Evolutionary conservation across 75 land plant species (phyloP).

Genomic region (Cryptomeria japonica): DNA sequence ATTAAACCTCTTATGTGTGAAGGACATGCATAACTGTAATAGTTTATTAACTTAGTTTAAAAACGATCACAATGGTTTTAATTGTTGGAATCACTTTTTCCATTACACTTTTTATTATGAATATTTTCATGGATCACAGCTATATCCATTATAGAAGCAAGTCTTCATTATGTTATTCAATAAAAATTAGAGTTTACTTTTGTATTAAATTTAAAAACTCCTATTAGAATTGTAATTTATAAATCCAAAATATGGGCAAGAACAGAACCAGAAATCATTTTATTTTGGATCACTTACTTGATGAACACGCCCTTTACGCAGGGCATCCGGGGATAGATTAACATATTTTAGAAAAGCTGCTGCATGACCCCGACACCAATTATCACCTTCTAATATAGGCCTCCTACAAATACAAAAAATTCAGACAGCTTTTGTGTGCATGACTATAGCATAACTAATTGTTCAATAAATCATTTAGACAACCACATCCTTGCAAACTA

Average conservation of each 20-base stretch:
- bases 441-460: not conserved
- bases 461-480: not conserved
- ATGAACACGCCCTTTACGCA: conserved; percentile 63
- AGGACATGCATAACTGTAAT: not conserved
- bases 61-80: not conserved
- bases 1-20: not conserved
- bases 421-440: not conserved
- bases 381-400: conserved; percentile 83
- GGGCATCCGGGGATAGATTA: conserved; percentile 62
- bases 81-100: not conserved
- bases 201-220: not conserved
- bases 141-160: not conserved
- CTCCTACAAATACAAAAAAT: conserved; percentile 38
- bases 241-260: not conserved
- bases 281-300: conserved; percentile 45
- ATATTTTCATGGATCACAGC: not conserved
- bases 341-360: conserved; percentile 73
- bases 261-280: not conserved
- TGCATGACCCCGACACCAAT: conserved; percentile 98
- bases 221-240: not conserved
- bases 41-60: not conserved
- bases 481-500: not conserved
- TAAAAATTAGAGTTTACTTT: not conserved
- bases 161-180: not conserved
- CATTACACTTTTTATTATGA: not conserved